Evolutionary conservation across 2,329 filamentous ascomycete species (phyloP).

Genomic region (Gaeumannomyces tritici): DNA sequence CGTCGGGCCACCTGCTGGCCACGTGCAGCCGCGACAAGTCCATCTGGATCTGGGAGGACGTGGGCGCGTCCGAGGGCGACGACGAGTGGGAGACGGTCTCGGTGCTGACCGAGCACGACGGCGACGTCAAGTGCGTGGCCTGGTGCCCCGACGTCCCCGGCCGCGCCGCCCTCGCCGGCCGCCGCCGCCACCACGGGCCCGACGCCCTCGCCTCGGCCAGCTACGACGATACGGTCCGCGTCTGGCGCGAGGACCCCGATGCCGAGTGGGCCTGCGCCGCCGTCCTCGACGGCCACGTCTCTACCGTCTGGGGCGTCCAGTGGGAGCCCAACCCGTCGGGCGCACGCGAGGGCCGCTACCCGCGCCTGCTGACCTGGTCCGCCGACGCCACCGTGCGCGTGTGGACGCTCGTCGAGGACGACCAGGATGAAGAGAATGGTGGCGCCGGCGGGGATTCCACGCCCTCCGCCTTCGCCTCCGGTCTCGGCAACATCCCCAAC

Average conservation of each 20-base stretch:
- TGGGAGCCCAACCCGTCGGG: slow-evolving; percentile 43
- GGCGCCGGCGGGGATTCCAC: slow-evolving; percentile 10
- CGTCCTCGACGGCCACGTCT: slow-evolving; percentile 67
- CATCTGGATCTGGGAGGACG: slow-evolving; percentile 98
- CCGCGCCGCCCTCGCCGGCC: slow-evolving; percentile 23
- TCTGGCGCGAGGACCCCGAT: slow-evolving; percentile 86
- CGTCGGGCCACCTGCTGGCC: slow-evolving; percentile 69
- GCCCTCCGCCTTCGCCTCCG: slow-evolving; percentile 23
- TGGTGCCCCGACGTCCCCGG: slow-evolving; percentile 71
- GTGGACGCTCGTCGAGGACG: slow-evolving; percentile 59
- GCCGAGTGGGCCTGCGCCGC: slow-evolving; percentile 86
- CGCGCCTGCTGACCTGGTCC: slow-evolving; percentile 70
- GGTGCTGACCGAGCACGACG: slow-evolving; percentile 87
- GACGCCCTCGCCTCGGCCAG: slow-evolving; percentile 82
- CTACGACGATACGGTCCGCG: slow-evolving; percentile 83
- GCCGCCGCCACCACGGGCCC: slow-evolving; percentile 32
- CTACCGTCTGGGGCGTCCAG: slow-evolving; percentile 85
- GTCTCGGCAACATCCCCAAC: slow-evolving; percentile 64
- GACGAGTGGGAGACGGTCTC: slow-evolving; percentile 97
- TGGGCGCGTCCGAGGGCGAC: slow-evolving; percentile 61
- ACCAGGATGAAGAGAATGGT: slow-evolving; percentile 26
- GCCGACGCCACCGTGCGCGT: slow-evolving; percentile 73
- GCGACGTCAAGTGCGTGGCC: slow-evolving; percentile 86
- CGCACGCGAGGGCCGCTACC: slow-evolving; percentile 27
- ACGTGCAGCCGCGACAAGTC: slow-evolving; percentile 89